A percentile compares a stretch with the other conserved stretches of the same genome.
Conservation (phyloP, 1,284 basidiomycete genomes). For the Cystobasidiaceae sp. region DNA sequence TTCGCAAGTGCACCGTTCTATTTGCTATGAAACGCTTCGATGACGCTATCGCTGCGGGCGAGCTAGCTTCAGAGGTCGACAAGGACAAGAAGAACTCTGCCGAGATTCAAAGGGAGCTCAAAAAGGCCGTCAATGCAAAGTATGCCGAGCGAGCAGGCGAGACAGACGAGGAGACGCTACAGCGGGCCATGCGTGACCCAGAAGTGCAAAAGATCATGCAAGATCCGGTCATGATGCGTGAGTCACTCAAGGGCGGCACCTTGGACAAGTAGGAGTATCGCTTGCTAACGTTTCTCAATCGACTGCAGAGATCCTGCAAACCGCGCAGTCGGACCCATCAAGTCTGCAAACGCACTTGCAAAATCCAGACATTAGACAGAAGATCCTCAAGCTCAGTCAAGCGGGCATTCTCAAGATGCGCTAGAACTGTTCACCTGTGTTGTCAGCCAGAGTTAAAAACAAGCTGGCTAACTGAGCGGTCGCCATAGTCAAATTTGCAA, state of each 20-base stretch:
- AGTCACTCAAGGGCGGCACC: background rate
- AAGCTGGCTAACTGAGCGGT: too few species aligned
- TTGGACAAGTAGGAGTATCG: background rate
- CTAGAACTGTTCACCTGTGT: background rate
- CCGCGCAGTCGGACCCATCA: slow-evolving; percentile 83
- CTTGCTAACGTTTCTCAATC: background rate
- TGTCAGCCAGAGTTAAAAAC: too few species aligned
- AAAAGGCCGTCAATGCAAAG: slow-evolving; percentile 74
- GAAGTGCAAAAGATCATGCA: slow-evolving; percentile 79
- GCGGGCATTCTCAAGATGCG: slow-evolving; percentile 72
- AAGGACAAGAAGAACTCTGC: slow-evolving; percentile 67
- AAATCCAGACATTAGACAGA: slow-evolving; percentile 75
- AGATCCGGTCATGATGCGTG: slow-evolving; percentile 80
- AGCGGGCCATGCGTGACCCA: slow-evolving; percentile 94
- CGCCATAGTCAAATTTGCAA: too few species aligned
- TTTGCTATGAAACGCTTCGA: slow-evolving; percentile 87
- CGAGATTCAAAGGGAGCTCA: slow-evolving; percentile 73
- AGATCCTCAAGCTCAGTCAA: slow-evolving; percentile 88
- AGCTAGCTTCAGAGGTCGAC: slow-evolving; percentile 64
- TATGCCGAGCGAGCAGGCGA: slow-evolving; percentile 77
- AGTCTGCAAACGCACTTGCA: slow-evolving; percentile 96
- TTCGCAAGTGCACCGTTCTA: slow-evolving; percentile 84
- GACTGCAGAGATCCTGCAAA: slow-evolving; percentile 74
- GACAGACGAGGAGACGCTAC: slow-evolving; percentile 85
- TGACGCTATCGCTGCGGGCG: slow-evolving; percentile 73